Evolutionary conservation across 331 rosid species (phyloP).

Genomic region (Rhamnella rubrinervis): DNA sequence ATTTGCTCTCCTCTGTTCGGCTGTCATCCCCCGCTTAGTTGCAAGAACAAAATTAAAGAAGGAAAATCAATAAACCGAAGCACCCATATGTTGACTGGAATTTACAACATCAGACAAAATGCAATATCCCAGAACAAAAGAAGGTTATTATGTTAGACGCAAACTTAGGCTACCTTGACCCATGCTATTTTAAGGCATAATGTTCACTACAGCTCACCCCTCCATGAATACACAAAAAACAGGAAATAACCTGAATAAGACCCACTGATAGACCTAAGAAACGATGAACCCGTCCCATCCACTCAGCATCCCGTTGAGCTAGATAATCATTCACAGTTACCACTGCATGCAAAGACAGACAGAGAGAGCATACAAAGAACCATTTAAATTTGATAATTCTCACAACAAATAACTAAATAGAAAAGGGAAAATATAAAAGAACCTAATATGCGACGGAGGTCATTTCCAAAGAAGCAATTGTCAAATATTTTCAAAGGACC

Average conservation of each 20-base stretch:
- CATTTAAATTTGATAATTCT: conserved; percentile 16
- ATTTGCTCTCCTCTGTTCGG: conserved; percentile 68
- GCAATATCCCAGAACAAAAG: background rate
- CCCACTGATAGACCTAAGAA: conserved; percentile 95
- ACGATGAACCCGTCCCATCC: conserved; percentile 99
- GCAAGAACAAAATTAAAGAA: conserved; percentile 27
- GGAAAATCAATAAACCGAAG: conserved; percentile 19
- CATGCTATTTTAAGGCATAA: conserved; percentile 7
- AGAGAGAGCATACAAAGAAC: background rate
- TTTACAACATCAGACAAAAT: too few relatives aligned
- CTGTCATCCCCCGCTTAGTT: conserved; percentile 71
- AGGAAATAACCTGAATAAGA: conserved; percentile 72
- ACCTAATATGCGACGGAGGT: background rate
- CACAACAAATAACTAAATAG: background rate
- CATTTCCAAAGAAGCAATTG: background rate
- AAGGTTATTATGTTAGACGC: conserved; percentile 11
- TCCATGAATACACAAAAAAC: conserved; percentile 4
- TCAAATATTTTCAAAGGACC: background rate
- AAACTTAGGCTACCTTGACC: conserved; percentile 5
- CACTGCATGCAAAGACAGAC: conserved; percentile 42
- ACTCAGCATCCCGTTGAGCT: conserved; percentile 98
- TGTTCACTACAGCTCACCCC: conserved; percentile 13
- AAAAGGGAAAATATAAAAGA: background rate
- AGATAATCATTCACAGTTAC: conserved; percentile 95
- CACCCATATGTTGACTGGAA: background rate